Evolutionary conservation across 2,329 filamentous ascomycete genomes (phyloP), one percentile per base, ranked within the genome.

Genomic region (Triangularia verruculosa): DNA sequence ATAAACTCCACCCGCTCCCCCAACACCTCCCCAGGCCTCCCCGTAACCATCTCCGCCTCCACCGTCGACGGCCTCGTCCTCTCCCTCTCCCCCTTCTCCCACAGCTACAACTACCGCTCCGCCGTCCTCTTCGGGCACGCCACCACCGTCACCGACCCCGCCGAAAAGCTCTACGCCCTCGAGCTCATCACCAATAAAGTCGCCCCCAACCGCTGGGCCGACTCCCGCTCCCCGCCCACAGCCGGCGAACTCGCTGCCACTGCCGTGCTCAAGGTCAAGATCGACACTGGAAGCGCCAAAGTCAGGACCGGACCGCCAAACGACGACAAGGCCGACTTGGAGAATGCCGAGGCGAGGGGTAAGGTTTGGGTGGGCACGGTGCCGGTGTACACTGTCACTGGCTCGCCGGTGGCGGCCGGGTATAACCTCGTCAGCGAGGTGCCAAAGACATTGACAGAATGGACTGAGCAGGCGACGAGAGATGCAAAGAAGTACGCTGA

Each of bases 81-180:
- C 30, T 57, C 89, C 24, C 82, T 95, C n/a, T 91, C 89, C 91
- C 9, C 89, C 91, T 78, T 86, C 85, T 24, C 56, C 64, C 91
- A 96, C 79, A 91, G 86, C 78, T 93, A 92, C 80, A 94, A 96
- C 80, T 96, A 95, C 78, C 90, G 91, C 66, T 92, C 88, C 43
- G 90, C 90, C 11, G 80, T 92, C 8, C 80, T 95, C 12, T 92
- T 94, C 72, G 93, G 92, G 1, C 85, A 88, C 73, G 92, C 89
- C 0, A 80, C 77, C 8, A 75, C 89, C 1, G 90, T 96, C 6
- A 84, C 85, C 1, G 85, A 89, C 65, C 74, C 77, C 0, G 84
- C 82, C 2, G 92, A 96, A 78, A 91, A 91, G 73, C 73, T 91
- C 4, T 95, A 85, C 78, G 92, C 91, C 7, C 89, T 96, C 86